phyloP scores from a whole-genome alignment of 257 asterid genomes.

The Primulina eburnea region DNA sequence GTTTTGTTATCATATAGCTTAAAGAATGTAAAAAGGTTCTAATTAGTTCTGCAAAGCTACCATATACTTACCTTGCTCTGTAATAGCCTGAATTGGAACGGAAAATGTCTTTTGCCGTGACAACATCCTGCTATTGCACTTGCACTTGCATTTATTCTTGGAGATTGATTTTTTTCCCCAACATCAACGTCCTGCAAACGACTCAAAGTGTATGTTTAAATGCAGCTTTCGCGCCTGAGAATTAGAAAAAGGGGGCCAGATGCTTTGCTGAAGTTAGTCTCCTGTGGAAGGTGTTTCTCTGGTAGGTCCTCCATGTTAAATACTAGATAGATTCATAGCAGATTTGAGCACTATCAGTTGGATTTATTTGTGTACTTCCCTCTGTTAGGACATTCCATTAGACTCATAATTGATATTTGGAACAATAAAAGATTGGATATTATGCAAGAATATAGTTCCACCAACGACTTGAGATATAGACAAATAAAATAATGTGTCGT shows the following conservation, averaged over 20 bases:
- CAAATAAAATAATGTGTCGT: no score
- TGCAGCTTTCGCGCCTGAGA: constrained; percentile 75
- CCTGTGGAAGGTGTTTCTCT: constrained; percentile 76
- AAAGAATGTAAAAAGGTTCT: not conserved
- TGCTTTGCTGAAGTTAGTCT: constrained; percentile 56
- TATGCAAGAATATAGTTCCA: no score
- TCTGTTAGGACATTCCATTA: not conserved
- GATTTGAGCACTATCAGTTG: constrained; percentile 13
- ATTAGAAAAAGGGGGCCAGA: constrained; percentile 57
- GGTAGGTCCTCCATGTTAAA: constrained; percentile 56
- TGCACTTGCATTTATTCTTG: not conserved
- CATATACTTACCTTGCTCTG: not conserved
- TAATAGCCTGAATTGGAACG: not conserved
- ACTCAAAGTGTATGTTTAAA: not conserved
- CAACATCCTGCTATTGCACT: not conserved
- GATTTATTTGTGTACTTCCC: constrained; percentile 24
- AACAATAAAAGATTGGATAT: constrained; percentile 23
- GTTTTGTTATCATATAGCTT: not conserved
- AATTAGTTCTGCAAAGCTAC: no score
- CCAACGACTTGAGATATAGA: no score
- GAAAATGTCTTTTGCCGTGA: not conserved
- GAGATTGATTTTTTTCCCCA: not conserved
- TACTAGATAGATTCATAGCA: constrained; percentile 15
- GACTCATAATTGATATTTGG: constrained; percentile 22
- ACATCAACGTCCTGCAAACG: not conserved